phyloP scores from a whole-genome alignment of 768 basidiomycete species.

The Trametes cingulata region DNA sequence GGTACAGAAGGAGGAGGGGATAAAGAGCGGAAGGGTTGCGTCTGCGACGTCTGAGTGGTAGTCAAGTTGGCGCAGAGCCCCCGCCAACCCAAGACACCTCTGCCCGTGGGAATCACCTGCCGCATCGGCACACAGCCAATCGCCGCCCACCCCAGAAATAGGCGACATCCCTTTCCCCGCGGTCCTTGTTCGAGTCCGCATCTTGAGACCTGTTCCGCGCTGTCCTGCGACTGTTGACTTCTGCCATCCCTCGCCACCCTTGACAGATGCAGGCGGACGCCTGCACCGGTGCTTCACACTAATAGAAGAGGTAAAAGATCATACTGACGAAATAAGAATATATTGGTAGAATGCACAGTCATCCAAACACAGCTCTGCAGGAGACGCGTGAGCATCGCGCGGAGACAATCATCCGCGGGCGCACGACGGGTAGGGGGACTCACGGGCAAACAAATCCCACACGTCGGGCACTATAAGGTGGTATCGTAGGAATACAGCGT shows the following conservation, averaged over 20 bases:
- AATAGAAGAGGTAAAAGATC: background rate
- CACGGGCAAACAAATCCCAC: background rate
- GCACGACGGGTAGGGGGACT: constrained; percentile 2
- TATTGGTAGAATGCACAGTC: background rate
- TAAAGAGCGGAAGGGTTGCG: constrained; percentile 14
- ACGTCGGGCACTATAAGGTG: background rate
- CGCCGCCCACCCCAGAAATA: constrained; percentile 1
- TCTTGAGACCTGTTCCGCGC: background rate
- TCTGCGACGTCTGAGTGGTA: constrained; percentile 1
- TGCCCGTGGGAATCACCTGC: constrained; percentile 4
- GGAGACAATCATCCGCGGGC: background rate
- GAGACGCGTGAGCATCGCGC: background rate
- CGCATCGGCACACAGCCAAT: background rate
- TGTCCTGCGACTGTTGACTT: background rate
- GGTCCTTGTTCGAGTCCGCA: background rate
- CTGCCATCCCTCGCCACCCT: background rate
- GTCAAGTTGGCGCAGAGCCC: background rate
- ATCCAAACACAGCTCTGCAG: background rate
- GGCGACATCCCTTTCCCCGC: background rate
- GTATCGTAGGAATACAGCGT: background rate
- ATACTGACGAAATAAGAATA: constrained; percentile 6
- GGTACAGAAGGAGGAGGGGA: constrained; percentile 5
- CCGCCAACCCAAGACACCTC: background rate
- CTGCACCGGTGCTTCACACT: too few species aligned
- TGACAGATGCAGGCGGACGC: too few species aligned